phyloP scores from a whole-genome alignment of 2,329 filamentous ascomycete species.

The Fusarium guadeloupense region DNA sequence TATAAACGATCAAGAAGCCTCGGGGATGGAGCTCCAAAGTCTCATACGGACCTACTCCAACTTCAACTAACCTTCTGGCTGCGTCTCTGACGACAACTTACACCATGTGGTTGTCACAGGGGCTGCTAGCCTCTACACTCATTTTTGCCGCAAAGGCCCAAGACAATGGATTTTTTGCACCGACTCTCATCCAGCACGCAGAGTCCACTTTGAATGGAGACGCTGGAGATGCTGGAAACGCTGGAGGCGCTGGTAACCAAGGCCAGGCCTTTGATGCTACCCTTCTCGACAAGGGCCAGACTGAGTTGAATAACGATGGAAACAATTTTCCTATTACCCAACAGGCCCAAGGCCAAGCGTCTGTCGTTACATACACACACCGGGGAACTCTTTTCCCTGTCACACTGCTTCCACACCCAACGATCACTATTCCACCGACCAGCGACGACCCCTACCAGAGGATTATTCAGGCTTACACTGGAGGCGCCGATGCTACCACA shows the following conservation, averaged over 20 bases:
- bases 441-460: slow-evolving; percentile 29
- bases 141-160: slow-evolving; percentile 25
- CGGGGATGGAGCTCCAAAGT: neutral
- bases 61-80: slow-evolving; percentile 15
- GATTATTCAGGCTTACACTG: slow-evolving; percentile 31
- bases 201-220: slow-evolving; percentile 16
- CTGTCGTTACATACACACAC: slow-evolving; percentile 14
- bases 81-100: slow-evolving; percentile 26
- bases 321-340: slow-evolving; percentile 5
- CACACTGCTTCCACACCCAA: slow-evolving; percentile 26
- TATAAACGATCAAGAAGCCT: slow-evolving; percentile 23
- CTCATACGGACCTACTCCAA: slow-evolving; percentile 10
- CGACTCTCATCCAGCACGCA: slow-evolving; percentile 21
- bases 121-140: slow-evolving; percentile 33
- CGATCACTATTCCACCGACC: slow-evolving; percentile 26
- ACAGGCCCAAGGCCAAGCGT: neutral
- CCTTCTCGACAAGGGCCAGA: slow-evolving; percentile 5
- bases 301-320: neutral
- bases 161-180: slow-evolving; percentile 17
- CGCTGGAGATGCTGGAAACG: slow-evolving; percentile 7
- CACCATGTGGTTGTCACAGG: slow-evolving; percentile 36
- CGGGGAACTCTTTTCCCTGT: slow-evolving; percentile 19
- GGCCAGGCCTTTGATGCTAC: slow-evolving; percentile 22
- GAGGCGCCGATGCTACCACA: slow-evolving; percentile 17
- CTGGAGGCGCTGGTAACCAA: slow-evolving; percentile 4